A percentile compares a stretch with the other conserved stretches of the same genome.
Conservation (phyloP, 768 basidiomycete genomes). For the Candolleomyces efflorescens region DNA sequence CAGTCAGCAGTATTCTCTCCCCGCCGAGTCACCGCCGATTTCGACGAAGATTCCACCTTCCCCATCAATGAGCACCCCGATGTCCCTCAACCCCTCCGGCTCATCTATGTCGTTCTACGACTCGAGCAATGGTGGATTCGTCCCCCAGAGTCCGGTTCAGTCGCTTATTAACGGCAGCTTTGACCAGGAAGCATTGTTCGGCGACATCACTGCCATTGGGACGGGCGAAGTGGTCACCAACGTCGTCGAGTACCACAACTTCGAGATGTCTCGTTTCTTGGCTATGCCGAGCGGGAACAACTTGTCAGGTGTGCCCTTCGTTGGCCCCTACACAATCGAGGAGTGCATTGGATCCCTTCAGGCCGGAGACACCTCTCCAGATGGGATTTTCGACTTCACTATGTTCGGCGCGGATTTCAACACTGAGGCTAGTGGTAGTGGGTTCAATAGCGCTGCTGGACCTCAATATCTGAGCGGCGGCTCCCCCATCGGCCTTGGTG, state of each 20-base stretch:
- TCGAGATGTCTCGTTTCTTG: conserved; percentile 8
- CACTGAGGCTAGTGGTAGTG: not conserved
- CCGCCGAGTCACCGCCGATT: not conserved
- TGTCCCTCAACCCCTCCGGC: not conserved
- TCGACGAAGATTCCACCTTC: not conserved
- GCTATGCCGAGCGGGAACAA: conserved; percentile 8
- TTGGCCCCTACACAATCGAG: conserved; percentile 6
- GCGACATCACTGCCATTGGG: conserved; percentile 1
- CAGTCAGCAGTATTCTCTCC: not conserved
- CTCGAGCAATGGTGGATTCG: not conserved
- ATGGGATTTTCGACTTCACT: not conserved
- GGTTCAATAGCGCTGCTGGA: conserved; percentile 1
- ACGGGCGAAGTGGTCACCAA: not conserved
- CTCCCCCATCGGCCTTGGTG: not conserved
- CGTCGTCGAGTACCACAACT: conserved; percentile 1
- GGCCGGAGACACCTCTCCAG: not conserved
- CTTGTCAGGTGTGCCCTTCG: conserved; percentile 7
- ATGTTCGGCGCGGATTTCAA: not conserved
- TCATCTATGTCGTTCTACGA: not conserved
- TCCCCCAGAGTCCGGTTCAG: conserved; percentile 4
- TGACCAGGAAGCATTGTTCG: not conserved
- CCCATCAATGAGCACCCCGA: not conserved
- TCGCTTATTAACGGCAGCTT: not conserved
- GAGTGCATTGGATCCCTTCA: conserved; percentile 4
- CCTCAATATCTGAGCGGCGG: not conserved